These are phyloP conservation scores for Krasilnikovozyma curviuscula DNA, from an alignment of 768 basidiomycete genomes.

Conservation along the genomic window DNA sequence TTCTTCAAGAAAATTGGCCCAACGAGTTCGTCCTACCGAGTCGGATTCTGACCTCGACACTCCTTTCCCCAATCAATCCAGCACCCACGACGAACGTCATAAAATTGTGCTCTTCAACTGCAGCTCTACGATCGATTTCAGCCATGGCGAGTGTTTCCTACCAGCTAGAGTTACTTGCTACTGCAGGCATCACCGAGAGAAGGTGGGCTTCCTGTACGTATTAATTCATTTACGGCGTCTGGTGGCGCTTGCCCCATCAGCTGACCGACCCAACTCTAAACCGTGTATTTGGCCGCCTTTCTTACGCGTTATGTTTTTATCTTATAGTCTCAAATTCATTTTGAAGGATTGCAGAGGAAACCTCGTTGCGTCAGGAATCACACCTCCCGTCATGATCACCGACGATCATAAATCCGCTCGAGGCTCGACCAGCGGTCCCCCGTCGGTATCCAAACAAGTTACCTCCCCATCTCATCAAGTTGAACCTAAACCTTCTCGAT, in stretches of 20 bases:
- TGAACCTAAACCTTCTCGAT: no score
- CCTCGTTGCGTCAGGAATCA: conserved; percentile 58
- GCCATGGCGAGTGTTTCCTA: conserved; percentile 64
- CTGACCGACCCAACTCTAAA: not conserved
- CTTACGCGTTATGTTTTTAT: not conserved
- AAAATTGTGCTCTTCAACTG: conserved; percentile 90
- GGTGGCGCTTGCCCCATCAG: not conserved
- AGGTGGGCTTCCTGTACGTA: conserved; percentile 51
- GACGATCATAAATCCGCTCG: conserved; percentile 99
- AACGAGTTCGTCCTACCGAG: conserved; percentile 45
- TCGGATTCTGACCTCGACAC: conserved; percentile 14
- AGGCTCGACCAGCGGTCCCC: no score
- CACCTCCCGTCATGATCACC: conserved; percentile 91
- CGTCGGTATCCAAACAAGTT: no score
- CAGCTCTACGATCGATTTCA: conserved; percentile 70
- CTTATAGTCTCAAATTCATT: conserved; percentile 54
- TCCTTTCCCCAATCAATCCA: conserved; percentile 27
- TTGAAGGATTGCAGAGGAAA: conserved; percentile 63
- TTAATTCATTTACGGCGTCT: not conserved
- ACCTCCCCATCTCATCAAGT: no score
- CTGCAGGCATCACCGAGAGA: conserved; percentile 95
- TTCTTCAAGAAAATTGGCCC: conserved; percentile 69
- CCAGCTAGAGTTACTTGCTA: conserved; percentile 95
- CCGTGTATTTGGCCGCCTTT: not conserved
- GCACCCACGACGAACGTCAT: conserved; percentile 24